phyloP scores from a whole-genome alignment of 805 yeast species.

The Candida sithepensis region DNA sequence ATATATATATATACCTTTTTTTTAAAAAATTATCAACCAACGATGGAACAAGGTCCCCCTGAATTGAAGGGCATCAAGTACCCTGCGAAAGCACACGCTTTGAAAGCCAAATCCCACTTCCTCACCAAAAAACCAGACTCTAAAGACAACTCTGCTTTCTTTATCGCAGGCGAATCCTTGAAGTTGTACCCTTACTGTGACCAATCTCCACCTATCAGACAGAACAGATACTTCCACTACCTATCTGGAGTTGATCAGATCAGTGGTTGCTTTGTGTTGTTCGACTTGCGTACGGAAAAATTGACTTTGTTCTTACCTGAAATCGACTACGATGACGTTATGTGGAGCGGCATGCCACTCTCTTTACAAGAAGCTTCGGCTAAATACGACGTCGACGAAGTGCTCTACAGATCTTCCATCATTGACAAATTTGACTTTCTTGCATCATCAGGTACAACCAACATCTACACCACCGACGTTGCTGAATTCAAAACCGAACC shows the following conservation, averaged over 20 bases:
- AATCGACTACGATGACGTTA: constrained; percentile 81
- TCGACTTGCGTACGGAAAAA: constrained; percentile 47
- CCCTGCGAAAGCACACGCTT: constrained; percentile 80
- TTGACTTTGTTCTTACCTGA: constrained; percentile 77
- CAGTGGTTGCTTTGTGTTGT: constrained; percentile 72
- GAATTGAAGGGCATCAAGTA: constrained; percentile 45
- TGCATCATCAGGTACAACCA: constrained; percentile 20
- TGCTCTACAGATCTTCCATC: constrained; percentile 56
- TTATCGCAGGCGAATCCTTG: constrained; percentile 57
- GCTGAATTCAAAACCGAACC: constrained; percentile 39
- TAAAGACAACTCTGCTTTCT: constrained; percentile 34
- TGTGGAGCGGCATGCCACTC: constrained; percentile 95
- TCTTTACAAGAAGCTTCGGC: constrained; percentile 58
- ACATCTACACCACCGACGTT: constrained; percentile 52
- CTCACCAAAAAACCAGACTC: constrained; percentile 16
- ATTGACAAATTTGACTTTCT: constrained; percentile 31
- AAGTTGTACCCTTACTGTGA: constrained; percentile 74
- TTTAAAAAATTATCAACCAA: too few relatives aligned
- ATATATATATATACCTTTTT: not conserved
- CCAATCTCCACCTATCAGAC: constrained; percentile 74
- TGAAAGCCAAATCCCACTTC: constrained; percentile 39
- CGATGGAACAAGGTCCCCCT: constrained; percentile 17
- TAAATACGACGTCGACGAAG: constrained; percentile 79
- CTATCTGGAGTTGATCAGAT: constrained; percentile 73
- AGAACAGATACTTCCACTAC: constrained; percentile 87